Percentiles rank a stretch among this genome's conserved stretches.
Conservation (phyloP, 176 grass and related monocot genomes). For the Chloris gayana region DNA sequence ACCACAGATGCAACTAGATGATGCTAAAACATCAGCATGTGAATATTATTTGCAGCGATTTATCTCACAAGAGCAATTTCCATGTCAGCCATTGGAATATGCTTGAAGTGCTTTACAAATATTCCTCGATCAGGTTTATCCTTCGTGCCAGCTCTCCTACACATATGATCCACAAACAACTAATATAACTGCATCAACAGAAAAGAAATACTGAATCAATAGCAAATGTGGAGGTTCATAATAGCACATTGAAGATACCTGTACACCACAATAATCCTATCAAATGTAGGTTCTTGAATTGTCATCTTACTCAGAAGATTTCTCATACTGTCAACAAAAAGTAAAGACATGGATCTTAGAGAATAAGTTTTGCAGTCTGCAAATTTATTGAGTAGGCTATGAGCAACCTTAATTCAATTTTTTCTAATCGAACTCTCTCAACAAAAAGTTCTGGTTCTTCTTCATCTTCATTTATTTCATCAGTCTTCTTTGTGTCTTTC, state of each 20-base stretch:
- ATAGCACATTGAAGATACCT: conserved; percentile 52
- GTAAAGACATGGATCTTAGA: conserved; percentile 21
- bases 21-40: conserved; percentile 4
- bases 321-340: conserved; percentile 48
- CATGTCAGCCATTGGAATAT: conserved; percentile 94
- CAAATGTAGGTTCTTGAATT: conserved; percentile 96
- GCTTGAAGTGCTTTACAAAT: conserved; percentile 88
- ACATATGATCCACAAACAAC: conserved; percentile 39
- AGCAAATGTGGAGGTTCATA: conserved; percentile 40
- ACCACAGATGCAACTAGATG: conserved; percentile 5
- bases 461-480: conserved; percentile 55
- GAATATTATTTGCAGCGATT: conserved; percentile 12
- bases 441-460: conserved; percentile 66
- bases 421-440: conserved; percentile 66
- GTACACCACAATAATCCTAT: conserved; percentile 94
- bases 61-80: conserved; percentile 90
- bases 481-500: conserved; percentile 60
- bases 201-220: background rate
- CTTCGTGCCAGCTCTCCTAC: conserved; percentile 66
- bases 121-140: conserved; percentile 68
- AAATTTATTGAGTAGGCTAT: conserved; percentile 8
- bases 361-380: conserved; percentile 6
- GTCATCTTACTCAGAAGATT: conserved; percentile 79
- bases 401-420: conserved; percentile 67
- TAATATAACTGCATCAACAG: conserved; percentile 26